Percentiles rank a stretch among this genome's conserved stretches.
These are phyloP conservation scores for Nannizziopsis barbatae DNA, from an alignment of 2,329 filamentous ascomycete species.

Conservation along the genomic window DNA sequence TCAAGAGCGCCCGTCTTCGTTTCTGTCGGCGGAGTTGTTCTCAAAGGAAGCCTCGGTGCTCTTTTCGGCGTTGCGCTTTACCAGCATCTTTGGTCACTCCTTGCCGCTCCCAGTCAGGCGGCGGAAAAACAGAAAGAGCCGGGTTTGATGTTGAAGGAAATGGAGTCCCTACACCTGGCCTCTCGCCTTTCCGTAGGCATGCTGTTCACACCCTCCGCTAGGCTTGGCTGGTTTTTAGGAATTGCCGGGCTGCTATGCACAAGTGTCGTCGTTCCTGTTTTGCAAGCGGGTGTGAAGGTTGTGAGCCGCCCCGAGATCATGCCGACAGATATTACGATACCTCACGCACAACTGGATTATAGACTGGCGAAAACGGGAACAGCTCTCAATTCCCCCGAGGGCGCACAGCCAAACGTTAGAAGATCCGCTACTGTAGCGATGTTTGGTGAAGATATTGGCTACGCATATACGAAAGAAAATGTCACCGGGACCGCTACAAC, in stretches of 20 bases:
- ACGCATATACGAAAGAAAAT: slow-evolving; percentile 5
- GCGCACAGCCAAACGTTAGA: slow-evolving; percentile 2
- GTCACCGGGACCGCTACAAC: background rate
- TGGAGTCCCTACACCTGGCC: slow-evolving; percentile 9
- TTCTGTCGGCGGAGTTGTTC: slow-evolving; percentile 4
- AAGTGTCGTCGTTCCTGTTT: slow-evolving; percentile 2
- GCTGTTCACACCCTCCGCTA: background rate
- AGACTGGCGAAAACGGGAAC: slow-evolving; percentile 1
- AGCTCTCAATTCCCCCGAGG: slow-evolving; percentile 7
- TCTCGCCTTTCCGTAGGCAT: slow-evolving; percentile 5
- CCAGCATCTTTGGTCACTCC: slow-evolving; percentile 6
- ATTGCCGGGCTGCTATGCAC: slow-evolving; percentile 5
- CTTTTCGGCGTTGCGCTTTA: slow-evolving; percentile 6
- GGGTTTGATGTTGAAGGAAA: slow-evolving; percentile 4
- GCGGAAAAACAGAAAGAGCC: background rate
- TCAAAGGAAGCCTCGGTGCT: slow-evolving; percentile 6
- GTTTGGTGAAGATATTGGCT: slow-evolving; percentile 4
- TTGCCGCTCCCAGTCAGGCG: background rate
- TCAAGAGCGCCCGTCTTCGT: slow-evolving; percentile 4
- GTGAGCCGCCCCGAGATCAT: slow-evolving; percentile 3
- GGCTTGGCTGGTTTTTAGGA: slow-evolving; percentile 5
- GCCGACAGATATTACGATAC: slow-evolving; percentile 1
- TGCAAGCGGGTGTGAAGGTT: slow-evolving; percentile 5
- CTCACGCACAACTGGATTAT: slow-evolving; percentile 5
- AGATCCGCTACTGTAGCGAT: slow-evolving; percentile 4